These are phyloP conservation scores for Phytophthora sp. DNA, from an alignment of 352 stramenopile species.

Conservation along the genomic window DNA sequence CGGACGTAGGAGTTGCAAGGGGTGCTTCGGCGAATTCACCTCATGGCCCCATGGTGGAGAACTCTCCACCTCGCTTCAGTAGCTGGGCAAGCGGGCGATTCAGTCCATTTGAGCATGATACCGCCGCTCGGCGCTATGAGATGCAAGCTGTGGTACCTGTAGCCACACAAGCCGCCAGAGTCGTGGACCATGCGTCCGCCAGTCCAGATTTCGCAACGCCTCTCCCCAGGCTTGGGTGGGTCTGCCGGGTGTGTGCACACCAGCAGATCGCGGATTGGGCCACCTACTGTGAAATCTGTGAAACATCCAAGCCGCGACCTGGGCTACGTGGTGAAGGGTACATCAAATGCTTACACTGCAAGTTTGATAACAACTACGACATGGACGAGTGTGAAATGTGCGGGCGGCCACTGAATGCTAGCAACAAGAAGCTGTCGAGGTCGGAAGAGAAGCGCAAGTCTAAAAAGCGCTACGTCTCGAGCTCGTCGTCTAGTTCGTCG, in stretches of 20 bases:
- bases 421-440: conserved; percentile 41
- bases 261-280: conserved; percentile 76
- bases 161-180: conserved; percentile 24
- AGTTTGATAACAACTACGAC: conserved; percentile 83
- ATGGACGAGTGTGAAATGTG: conserved; percentile 76
- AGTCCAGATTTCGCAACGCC: conserved; percentile 39
- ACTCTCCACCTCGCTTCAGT: conserved; percentile 10
- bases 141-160: conserved; percentile 45
- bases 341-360: conserved; percentile 67
- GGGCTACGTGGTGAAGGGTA: conserved; percentile 55
- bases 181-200: conserved; percentile 41
- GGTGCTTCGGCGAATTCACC: conserved; percentile 19
- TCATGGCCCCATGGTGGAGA: conserved; percentile 11
- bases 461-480: conserved; percentile 49
- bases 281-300: conserved; percentile 74
- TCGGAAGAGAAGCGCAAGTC: conserved; percentile 41
- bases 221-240: conserved; percentile 54
- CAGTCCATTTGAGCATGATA: conserved; percentile 23
- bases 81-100: conserved; percentile 9
- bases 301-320: conserved; percentile 64
- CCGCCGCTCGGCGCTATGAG: conserved; percentile 27
- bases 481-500: conserved; percentile 42
- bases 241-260: conserved; percentile 72
- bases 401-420: conserved; percentile 42
- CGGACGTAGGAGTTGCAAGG: conserved; percentile 34